These are phyloP conservation scores for Hyphodiscus hymeniophilus DNA, from an alignment of 495 filamentous ascomycete genomes.

Conservation along the genomic window DNA sequence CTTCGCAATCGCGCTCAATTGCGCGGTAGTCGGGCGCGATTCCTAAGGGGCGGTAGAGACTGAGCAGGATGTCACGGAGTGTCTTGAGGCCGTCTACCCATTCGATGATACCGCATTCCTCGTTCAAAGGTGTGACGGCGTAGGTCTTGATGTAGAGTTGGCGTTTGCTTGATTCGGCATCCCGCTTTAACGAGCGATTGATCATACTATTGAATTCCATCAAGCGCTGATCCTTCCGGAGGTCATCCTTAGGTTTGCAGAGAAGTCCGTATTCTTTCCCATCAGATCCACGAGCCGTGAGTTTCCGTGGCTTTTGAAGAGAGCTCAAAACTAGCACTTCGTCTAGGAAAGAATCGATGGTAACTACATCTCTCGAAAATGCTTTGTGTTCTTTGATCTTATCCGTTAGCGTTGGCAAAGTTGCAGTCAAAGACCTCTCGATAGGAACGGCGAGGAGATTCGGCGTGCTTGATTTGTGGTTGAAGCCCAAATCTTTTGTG, in stretches of 20 bases:
- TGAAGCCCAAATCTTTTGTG: conserved; percentile 70
- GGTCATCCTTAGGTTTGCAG: conserved; percentile 96
- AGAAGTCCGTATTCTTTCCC: conserved; percentile 80
- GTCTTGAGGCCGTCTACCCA: conserved; percentile 98
- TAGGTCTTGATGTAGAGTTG: conserved; percentile 89
- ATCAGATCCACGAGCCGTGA: conserved; percentile 82
- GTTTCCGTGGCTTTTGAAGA: conserved; percentile 83
- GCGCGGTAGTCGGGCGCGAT: conserved; percentile 43
- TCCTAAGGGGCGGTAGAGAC: conserved; percentile 62
- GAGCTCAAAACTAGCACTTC: conserved; percentile 86
- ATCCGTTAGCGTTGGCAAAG: conserved; percentile 66
- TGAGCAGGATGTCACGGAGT: conserved; percentile 82
- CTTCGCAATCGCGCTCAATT: conserved; percentile 38
- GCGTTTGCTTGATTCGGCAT: conserved; percentile 80
- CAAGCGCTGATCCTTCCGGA: conserved; percentile 91
- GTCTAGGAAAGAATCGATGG: conserved; percentile 60
- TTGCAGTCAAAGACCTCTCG: conserved; percentile 75
- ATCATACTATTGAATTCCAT: conserved; percentile 99
- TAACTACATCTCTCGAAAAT: conserved; percentile 57
- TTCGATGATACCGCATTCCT: conserved; percentile 96
- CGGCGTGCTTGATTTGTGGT: conserved; percentile 66
- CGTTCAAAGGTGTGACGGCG: conserved; percentile 89
- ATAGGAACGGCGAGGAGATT: conserved; percentile 81
- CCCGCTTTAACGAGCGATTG: conserved; percentile 83
- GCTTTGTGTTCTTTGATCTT: conserved; percentile 66